phyloP scores from a whole-genome alignment of 345 rosid species.

The Eucalyptus melliodora region DNA sequence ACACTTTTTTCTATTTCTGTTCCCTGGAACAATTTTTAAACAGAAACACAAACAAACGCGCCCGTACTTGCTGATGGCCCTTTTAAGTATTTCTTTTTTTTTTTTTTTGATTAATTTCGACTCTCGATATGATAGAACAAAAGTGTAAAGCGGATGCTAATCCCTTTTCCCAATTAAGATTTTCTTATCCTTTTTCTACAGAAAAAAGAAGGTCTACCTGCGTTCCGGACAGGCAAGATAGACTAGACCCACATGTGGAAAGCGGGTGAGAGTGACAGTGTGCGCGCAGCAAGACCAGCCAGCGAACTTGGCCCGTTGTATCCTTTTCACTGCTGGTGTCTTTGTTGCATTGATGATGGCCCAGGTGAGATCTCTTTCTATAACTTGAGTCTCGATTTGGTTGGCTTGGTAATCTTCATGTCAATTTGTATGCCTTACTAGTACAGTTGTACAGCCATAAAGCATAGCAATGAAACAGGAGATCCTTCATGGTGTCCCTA shows the following conservation, averaged over 20 bases:
- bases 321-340: background rate
- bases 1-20: too few relatives aligned
- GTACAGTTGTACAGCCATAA: too few relatives aligned
- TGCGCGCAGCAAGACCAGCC: background rate
- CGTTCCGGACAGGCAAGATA: slow-evolving; percentile 85
- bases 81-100: slow-evolving; percentile 33
- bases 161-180: background rate
- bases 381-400: background rate
- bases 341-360: slow-evolving; percentile 1
- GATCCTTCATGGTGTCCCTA: background rate
- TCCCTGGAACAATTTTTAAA: too few relatives aligned
- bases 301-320: background rate
- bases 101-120: background rate
- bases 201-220: slow-evolving; percentile 86
- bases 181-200: background rate
- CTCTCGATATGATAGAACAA: background rate
- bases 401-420: background rate
- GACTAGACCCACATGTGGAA: slow-evolving; percentile 56
- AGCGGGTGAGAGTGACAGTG: background rate
- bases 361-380: slow-evolving; percentile 4
- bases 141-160: background rate
- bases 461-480: background rate
- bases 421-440: background rate
- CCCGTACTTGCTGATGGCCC: slow-evolving; percentile 75
- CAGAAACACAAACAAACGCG: too few relatives aligned